Conservation (phyloP, 2,329 filamentous ascomycete species). For the Cryoendolithus antarcticus region DNA sequence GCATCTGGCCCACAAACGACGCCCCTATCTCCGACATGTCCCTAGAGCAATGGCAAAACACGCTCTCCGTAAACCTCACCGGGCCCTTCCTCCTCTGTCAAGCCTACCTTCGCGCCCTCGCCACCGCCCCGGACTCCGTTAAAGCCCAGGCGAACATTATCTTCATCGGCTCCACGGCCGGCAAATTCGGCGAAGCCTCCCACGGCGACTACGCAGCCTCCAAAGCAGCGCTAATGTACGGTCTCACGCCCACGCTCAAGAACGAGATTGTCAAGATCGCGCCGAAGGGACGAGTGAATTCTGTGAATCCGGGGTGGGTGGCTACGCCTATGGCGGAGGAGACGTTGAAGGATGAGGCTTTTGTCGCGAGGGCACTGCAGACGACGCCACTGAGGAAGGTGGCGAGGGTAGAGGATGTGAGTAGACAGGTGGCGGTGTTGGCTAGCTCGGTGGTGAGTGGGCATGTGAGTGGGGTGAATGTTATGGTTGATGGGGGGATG, state of each 20-base stretch:
- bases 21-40: conserved; percentile 17
- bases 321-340: conserved; percentile 16
- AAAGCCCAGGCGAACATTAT: conserved; percentile 18
- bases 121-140: conserved; percentile 7
- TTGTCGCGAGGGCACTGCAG: conserved; percentile 18
- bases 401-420: conserved; percentile 15
- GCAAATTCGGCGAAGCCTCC: conserved; percentile 22
- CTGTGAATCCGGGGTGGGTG: conserved; percentile 18
- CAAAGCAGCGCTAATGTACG: conserved; percentile 21
- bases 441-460: conserved; percentile 17
- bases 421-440: conserved; percentile 18
- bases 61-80: conserved; percentile 17
- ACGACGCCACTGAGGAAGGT: conserved; percentile 22
- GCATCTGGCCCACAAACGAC: conserved; percentile 16
- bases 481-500: conserved; percentile 19
- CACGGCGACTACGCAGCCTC: conserved; percentile 20
- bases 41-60: conserved; percentile 18
- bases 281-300: conserved; percentile 16
- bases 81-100: conserved; percentile 19
- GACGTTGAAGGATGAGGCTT: conserved; percentile 15
- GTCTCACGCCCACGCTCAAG: conserved; percentile 19
- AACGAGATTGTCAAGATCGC: conserved; percentile 21
- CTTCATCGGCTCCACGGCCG: conserved; percentile 22
- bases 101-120: conserved; percentile 13
- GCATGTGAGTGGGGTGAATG: conserved; percentile 19